Evolutionary conservation across 441 rosid species (phyloP).

Genomic region (Eruca vesicaria): DNA sequence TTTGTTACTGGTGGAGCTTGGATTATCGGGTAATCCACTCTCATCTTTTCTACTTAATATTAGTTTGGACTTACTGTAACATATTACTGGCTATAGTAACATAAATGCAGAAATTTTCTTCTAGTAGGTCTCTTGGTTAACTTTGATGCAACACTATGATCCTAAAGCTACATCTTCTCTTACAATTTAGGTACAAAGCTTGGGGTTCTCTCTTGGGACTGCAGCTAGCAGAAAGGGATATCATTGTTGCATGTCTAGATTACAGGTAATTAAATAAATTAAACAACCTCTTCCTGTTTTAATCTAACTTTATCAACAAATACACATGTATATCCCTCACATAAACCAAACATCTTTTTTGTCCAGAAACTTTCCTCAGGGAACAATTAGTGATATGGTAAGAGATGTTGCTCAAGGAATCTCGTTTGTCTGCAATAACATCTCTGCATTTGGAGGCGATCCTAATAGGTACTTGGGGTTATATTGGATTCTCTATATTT

Average conservation of each 20-base stretch:
- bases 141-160: neutral
- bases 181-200: conserved; percentile 75
- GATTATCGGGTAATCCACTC: conserved; percentile 75
- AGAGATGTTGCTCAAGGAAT: conserved; percentile 77
- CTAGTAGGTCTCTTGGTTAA: neutral
- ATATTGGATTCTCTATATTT: neutral
- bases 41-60: neutral
- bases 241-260: conserved; percentile 92
- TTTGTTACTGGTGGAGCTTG: conserved; percentile 99
- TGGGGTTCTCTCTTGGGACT: conserved; percentile 97
- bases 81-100: too few species aligned
- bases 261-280: conserved; percentile 64
- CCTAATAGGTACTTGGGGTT: conserved; percentile 57
- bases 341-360: neutral
- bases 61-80: too few species aligned
- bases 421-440: conserved; percentile 73
- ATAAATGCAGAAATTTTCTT: neutral
- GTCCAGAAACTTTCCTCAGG: conserved; percentile 94
- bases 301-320: neutral
- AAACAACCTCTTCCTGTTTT: neutral
- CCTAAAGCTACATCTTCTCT: neutral
- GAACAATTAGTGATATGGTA: conserved; percentile 94
- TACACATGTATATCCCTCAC: neutral
- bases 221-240: conserved; percentile 92
- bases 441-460: conserved; percentile 86